phyloP scores from a whole-genome alignment of 768 basidiomycete genomes.

The Hericium coralloides region DNA sequence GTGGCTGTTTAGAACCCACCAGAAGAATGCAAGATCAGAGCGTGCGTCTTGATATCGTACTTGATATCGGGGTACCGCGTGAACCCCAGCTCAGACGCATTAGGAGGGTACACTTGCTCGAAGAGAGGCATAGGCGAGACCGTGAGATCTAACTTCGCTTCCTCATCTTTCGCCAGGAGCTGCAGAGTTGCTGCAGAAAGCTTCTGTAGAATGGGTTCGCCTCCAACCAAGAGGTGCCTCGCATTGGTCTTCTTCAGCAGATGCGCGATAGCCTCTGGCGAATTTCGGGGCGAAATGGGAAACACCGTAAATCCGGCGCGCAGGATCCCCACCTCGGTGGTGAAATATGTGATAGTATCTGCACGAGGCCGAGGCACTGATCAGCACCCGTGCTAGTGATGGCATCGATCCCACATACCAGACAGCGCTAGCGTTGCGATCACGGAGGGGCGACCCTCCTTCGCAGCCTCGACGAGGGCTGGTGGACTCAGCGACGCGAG shows the following conservation, averaged over 20 bases:
- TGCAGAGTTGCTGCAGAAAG: constrained; percentile 7
- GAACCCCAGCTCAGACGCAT: constrained; percentile 2
- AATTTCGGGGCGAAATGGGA: constrained; percentile 32
- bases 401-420: constrained; percentile 6
- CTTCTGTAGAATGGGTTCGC: constrained; percentile 12
- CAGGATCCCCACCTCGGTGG: constrained; percentile 25
- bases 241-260: constrained; percentile 19
- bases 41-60: constrained; percentile 11
- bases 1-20: constrained; percentile 7
- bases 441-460: constrained; percentile 10
- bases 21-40: constrained; percentile 22
- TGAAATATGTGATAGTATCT: constrained; percentile 18
- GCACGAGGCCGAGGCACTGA: neutral
- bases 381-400: neutral
- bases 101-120: constrained; percentile 14
- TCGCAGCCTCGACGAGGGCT: neutral
- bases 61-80: constrained; percentile 7
- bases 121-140: constrained; percentile 15
- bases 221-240: constrained; percentile 20
- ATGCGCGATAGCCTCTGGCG: constrained; percentile 28
- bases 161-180: constrained; percentile 2
- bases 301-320: constrained; percentile 33
- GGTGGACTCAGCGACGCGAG: constrained; percentile 4
- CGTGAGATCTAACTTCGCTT: neutral
- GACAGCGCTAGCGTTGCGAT: constrained; percentile 12